Base-by-base conservation (phyloP, 2,329 filamentous ascomycete species). In the Aspergillus pseudotamarii region DNA sequence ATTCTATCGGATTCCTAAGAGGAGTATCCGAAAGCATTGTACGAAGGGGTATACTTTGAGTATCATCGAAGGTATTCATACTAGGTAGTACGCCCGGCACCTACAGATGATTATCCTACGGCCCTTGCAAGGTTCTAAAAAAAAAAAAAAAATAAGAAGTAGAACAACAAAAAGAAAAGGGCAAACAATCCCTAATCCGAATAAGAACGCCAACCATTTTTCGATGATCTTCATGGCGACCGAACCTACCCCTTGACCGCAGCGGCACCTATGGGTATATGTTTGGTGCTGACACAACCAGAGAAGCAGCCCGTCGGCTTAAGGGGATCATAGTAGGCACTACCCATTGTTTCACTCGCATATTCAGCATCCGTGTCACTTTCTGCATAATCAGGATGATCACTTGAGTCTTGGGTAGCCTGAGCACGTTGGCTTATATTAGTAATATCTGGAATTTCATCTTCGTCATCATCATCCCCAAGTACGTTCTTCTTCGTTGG, bases 351-450 rank as follows among this genome's bases (percentile, higher is more conserved):
- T 70, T 71, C 69, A 45, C 63, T 65, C 19, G 64, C 82, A 73
- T 91, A 91, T 57, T 89, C 81, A 66, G 91, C 86, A 72, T 92
- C 91, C 2, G 85, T 89, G 69, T 92, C 90, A 66, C 91, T 89
- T 58, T 91, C 90, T 1, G 84, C 88, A 68, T 90, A 88, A 66
- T 68, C 66, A n/a, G 59, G 36, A 28, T 53, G 58, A 9, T 34
- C 19, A 21, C 19, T 57, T 28, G 62, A 45, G 41, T 11, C 59
- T 41, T 51, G 66, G 11, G 32, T 36, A 45, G 34, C 46, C 12
- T n/a, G 58, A 55, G 4, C n/a, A 10, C 8, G 41, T 19, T 59
- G 46, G 66, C 59, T 46, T 64, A 66, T 55, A 61, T 28, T 32
- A 6, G 58, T 66, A 16, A 66, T 67, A 58, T 70, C 67, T 26